These are phyloP conservation scores for Candida broadrunensis DNA, from an alignment of 805 yeast species.

Conservation along the genomic window DNA sequence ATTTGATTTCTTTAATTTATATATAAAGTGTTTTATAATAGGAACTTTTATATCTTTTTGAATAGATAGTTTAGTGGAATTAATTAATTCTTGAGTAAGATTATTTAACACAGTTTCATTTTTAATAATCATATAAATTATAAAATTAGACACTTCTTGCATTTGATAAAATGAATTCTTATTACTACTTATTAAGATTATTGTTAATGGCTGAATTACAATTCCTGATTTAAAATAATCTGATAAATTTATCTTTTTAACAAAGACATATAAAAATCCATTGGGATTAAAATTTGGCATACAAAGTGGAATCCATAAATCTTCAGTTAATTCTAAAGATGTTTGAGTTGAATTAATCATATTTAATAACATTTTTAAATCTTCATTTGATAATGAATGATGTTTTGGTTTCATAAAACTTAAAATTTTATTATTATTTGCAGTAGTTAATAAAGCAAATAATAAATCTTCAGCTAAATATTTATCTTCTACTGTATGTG, in stretches of 20 bases:
- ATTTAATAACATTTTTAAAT: constrained; percentile 69
- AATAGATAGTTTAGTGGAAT: constrained; percentile 15
- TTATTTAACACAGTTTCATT: constrained; percentile 16
- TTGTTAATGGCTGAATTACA: constrained; percentile 23
- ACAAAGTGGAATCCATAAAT: constrained; percentile 92
- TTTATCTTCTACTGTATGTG: constrained; percentile 8
- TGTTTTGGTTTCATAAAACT: constrained; percentile 71
- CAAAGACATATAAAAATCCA: constrained; percentile 84
- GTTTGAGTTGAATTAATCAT: constrained; percentile 50
- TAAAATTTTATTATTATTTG: constrained; percentile 58
- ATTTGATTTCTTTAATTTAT: constrained; percentile 64
- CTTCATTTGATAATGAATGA: constrained; percentile 80
- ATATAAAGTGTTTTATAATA: constrained; percentile 73
- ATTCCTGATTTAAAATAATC: constrained; percentile 14
- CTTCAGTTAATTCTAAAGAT: constrained; percentile 39
- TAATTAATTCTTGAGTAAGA: constrained; percentile 21
- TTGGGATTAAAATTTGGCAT: constrained; percentile 84
- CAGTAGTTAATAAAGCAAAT: constrained; percentile 70
- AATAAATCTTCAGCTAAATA: constrained; percentile 47
- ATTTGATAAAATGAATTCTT: constrained; percentile 77
- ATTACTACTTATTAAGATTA: constrained; percentile 61
- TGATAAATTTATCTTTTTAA: constrained; percentile 38
- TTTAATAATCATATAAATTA: constrained; percentile 35
- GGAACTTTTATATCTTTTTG: constrained; percentile 23
- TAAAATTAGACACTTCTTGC: constrained; percentile 54